Conservation (phyloP, 148 eudicot genomes). For the Fagopyrum esculentum region DNA sequence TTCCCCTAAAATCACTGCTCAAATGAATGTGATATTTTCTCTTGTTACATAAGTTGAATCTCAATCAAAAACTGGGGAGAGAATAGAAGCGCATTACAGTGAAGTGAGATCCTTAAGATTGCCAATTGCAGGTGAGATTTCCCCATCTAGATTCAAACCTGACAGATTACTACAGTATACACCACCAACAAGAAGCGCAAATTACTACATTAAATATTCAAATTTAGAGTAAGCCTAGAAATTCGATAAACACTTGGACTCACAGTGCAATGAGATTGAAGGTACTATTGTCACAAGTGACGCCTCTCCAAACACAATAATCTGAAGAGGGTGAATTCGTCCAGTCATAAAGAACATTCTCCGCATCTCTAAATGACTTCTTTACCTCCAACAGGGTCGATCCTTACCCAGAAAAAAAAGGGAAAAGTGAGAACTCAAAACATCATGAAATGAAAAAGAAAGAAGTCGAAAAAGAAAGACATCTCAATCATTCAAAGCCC, state of each 20-base stretch:
- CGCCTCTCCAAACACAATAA: constrained; percentile 90
- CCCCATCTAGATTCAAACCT: constrained; percentile 89
- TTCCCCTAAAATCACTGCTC: constrained; percentile 76
- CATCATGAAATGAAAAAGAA: not conserved
- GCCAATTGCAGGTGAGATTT: constrained; percentile 87
- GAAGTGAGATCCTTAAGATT: constrained; percentile 58
- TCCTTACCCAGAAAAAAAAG: constrained; percentile 31
- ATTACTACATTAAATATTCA: not conserved
- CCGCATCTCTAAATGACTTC: constrained; percentile 90
- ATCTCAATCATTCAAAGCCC: constrained; percentile 17
- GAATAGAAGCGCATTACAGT: constrained; percentile 36
- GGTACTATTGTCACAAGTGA: constrained; percentile 82
- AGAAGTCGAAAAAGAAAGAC: constrained; percentile 18
- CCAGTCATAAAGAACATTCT: constrained; percentile 97
- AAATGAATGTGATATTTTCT: not conserved
- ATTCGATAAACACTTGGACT: constrained; percentile 17
- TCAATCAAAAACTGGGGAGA: not conserved
- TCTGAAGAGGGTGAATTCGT: constrained; percentile 81
- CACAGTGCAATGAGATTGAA: constrained; percentile 76
- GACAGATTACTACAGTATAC: constrained; percentile 66
- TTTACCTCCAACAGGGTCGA: constrained; percentile 77
- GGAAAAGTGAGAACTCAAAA: not conserved
- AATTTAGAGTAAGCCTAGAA: not conserved
- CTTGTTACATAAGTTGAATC: not conserved
- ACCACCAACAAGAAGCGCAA: constrained; percentile 19